Evolutionary conservation across 352 stramenopile genomes (phyloP), one percentile per base, ranked within the genome.

Genomic region (Phytophthora litchii): DNA sequence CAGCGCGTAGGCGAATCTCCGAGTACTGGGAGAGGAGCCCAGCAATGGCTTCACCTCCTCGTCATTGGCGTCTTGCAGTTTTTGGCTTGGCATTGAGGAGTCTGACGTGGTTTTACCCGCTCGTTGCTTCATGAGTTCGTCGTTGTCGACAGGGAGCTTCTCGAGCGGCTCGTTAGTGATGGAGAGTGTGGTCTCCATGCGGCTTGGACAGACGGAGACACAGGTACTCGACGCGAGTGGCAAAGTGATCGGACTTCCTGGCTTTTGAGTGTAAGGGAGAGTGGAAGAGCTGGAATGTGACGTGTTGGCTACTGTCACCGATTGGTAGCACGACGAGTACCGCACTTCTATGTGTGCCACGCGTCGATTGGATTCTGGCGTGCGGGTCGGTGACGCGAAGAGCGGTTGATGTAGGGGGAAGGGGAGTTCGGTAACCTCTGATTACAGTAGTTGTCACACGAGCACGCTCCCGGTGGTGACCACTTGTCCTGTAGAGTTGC

Each of bases 1-100:
- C 29, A 83, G 12, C 0, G 66, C 76, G 46, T 90, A 92, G 34
- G 72, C 80, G 44, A 59, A 37, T 21, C 51, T 52, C 23, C 56
- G 40, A 11, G 56, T 68, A 0, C 14, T 65, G 4, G 19, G 17
- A 0, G 66, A 74, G 4, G 66, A 67, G 10, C 37, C 50, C 23
- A 60, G 1, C 25, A 44, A 27, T 2, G 55, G 51, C 46, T 68
- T 66, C 9, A 7, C 23, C 8, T 58, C 34, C 7, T 49, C 37
- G 14, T 61, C 47, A 9, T 50, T 42, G 31, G 27, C 17, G 21
- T 58, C 55, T 32, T 58, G 20, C 32, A 36, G 16, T 6, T 50
- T 20, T 29, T 62, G 34, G 13, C n/a, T 53, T 17, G 21, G 23
- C 37, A 44, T 31, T 48, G 34, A 38, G 17, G 19, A 9, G 27